These are phyloP conservation scores for Leccinum subrobustum DNA, from an alignment of 1,284 basidiomycete species.

Conservation along the genomic window DNA sequence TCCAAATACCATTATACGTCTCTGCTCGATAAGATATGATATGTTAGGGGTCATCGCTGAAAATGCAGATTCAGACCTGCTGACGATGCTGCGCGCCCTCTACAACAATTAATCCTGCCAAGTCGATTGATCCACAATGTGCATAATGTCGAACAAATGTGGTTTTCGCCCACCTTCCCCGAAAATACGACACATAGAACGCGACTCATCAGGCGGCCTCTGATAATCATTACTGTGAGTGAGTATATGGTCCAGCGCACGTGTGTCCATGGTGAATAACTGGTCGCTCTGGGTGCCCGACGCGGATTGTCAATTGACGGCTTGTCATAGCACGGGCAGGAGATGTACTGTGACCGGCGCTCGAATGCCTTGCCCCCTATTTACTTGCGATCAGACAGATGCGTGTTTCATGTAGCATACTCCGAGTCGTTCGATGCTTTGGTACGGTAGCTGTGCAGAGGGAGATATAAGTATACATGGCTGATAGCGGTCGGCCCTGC, in stretches of 20 bases:
- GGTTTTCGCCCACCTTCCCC: constrained; percentile 29
- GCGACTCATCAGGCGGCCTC: constrained; percentile 30
- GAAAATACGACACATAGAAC: constrained; percentile 23
- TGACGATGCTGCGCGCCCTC: constrained; percentile 27
- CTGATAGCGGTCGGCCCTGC: background rate
- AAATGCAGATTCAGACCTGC: constrained; percentile 15
- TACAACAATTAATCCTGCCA: constrained; percentile 6
- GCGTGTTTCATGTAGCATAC: too few relatives aligned
- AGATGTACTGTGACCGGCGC: too few relatives aligned
- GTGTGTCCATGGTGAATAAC: constrained; percentile 1
- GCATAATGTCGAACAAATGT: background rate
- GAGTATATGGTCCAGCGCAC: constrained; percentile 35
- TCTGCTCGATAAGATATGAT: constrained; percentile 7
- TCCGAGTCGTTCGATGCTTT: too few relatives aligned
- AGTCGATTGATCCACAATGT: background rate
- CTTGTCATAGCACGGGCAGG: background rate
- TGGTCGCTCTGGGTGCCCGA: background rate
- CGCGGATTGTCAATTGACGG: background rate
- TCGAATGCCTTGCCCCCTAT: too few relatives aligned
- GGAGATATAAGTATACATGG: background rate
- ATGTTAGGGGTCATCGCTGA: background rate
- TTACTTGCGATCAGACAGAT: too few relatives aligned
- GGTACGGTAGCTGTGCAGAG: too few relatives aligned
- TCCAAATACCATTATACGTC: constrained; percentile 22
- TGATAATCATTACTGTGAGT: constrained; percentile 36